Conservation (phyloP, 768 basidiomycete genomes). For the Thelephora aurantiotincta region DNA sequence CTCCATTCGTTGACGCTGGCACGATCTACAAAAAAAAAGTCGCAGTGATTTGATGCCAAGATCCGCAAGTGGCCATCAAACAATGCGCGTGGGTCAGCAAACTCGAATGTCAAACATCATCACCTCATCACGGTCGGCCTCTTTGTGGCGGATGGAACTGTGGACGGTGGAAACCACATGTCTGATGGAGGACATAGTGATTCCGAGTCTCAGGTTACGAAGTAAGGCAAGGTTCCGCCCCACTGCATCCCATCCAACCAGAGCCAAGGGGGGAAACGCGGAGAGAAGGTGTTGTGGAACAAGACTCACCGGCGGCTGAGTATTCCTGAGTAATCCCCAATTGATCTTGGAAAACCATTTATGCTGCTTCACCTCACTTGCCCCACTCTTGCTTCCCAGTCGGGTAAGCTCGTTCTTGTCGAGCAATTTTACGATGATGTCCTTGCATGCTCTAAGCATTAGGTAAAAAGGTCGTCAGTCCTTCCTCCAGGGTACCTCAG, state of each 20-base stretch:
- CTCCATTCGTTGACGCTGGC: constrained; percentile 60
- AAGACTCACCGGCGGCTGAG: constrained; percentile 73
- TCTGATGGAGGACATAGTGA: no score
- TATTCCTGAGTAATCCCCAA: constrained; percentile 92
- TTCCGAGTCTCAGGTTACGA: no score
- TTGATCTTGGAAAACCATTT: constrained; percentile 96
- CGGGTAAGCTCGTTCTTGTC: constrained; percentile 86
- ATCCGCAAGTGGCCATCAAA: neutral
- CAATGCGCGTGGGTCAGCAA: constrained; percentile 2
- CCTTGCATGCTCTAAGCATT: constrained; percentile 62
- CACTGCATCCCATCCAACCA: no score
- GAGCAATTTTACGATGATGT: constrained; percentile 72
- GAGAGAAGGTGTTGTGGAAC: neutral
- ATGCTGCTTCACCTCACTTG: constrained; percentile 97
- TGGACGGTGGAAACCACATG: no score
- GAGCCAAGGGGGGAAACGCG: neutral
- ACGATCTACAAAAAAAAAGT: constrained; percentile 46
- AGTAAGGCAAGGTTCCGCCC: no score
- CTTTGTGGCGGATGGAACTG: no score
- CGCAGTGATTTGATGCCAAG: constrained; percentile 6
- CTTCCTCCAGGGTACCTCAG: neutral
- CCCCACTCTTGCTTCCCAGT: constrained; percentile 84
- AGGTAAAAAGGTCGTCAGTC: neutral
- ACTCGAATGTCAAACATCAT: constrained; percentile 1
- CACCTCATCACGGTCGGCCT: neutral